Conservation (phyloP, 148 eudicot genomes). For the Cornus controversa region DNA sequence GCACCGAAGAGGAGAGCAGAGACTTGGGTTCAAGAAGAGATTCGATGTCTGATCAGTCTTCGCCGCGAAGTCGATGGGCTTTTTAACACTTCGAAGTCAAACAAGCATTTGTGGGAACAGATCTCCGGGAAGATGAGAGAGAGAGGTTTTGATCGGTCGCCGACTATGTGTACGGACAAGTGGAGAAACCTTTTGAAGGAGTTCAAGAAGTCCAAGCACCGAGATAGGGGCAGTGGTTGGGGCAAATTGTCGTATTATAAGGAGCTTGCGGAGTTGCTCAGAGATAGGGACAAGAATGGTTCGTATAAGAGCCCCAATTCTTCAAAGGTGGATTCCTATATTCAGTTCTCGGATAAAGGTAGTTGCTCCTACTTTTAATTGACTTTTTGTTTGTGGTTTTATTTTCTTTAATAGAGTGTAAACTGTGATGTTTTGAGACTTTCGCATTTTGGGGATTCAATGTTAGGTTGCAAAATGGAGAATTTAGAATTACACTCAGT, state of each 20-base stretch:
- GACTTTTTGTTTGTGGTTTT: background rate
- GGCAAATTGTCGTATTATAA: conserved; percentile 60
- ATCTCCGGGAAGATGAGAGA: conserved; percentile 82
- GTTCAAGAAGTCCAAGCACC: conserved; percentile 52
- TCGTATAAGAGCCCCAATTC: conserved; percentile 11
- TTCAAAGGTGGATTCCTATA: conserved; percentile 45
- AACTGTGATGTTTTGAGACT: conserved; percentile 6
- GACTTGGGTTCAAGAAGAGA: conserved; percentile 86
- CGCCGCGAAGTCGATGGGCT: conserved; percentile 60
- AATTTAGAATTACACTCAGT: no score
- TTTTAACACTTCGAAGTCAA: conserved; percentile 79
- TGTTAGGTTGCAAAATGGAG: background rate
- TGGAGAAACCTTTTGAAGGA: conserved; percentile 88
- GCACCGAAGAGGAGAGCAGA: conserved; percentile 77
- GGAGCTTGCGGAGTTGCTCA: conserved; percentile 62
- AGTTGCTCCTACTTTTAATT: background rate
- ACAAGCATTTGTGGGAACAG: conserved; percentile 89
- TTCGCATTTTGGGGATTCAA: background rate
- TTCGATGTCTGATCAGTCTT: conserved; percentile 50
- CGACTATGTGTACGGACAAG: conserved; percentile 94
- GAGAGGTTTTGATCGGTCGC: conserved; percentile 85
- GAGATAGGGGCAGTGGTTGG: conserved; percentile 19
- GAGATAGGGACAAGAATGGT: conserved; percentile 35
- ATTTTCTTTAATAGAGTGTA: background rate
- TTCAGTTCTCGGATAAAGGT: conserved; percentile 73